Evolutionary conservation across 148 eudicot genomes (phyloP), one percentile per base, ranked within the genome.

Genomic region (Heliamphora exappendiculata): DNA sequence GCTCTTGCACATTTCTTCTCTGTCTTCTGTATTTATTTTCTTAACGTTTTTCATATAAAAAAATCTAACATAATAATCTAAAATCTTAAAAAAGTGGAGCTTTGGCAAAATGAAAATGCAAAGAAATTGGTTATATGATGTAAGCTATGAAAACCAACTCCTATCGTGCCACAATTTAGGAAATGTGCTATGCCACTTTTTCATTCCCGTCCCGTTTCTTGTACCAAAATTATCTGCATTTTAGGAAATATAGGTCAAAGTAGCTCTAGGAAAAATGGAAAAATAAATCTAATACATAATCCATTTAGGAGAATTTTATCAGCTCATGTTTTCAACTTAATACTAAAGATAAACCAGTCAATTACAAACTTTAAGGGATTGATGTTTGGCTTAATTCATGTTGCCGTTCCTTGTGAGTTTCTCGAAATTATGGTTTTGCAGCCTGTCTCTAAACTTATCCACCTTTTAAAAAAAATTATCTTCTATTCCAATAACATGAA

Each of bases 401-500:
- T 64, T 34, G 11, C 44, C 6, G 14, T 14, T 24, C 24, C 34
- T 67, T 42, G 19, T 9, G 72, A 22, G 12, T 42, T 42, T 33
- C 51, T 68, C 1, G 6, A 41, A 28, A 39, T 39, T 39, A n/a
- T 66, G 47, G 49, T 66, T 66, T 17, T 20, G 49, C 22, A 20
- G n/a, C 41, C 14, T 62, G 26, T 3, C 41, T 59, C 28, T 45
- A 26, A 44, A 7, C 26, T 42, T 26, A 26, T 39, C 54, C 22
- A 37, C n/a, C 36, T 11, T 33, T 44, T 45, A 17, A 6, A 0
- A 17, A 7, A 0, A 17, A 8, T 26, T 36, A 33, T 20, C 53
- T 26, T 45, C n/a, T 37, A 29, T 53, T 74, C 66, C 88, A 92
- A 97, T 95, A 76, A 95, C 97, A 1, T 97, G 99, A 45, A 95